Percentiles rank a stretch among this genome's conserved stretches.
phyloP scores from a whole-genome alignment of 495 filamentous ascomycete species.

The Physcia stellaris region DNA sequence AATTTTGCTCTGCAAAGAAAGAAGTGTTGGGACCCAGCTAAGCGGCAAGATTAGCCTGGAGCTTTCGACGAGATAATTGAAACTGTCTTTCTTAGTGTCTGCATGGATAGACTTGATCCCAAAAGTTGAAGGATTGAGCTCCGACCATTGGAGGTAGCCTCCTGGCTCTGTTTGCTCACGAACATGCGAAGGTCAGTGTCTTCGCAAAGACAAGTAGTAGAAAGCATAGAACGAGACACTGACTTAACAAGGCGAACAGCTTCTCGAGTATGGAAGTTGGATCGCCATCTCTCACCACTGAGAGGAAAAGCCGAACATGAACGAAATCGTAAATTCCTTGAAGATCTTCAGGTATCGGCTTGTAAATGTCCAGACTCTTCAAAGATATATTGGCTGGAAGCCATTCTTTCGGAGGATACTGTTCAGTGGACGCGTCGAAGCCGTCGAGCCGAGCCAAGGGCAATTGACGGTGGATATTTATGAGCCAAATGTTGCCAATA shows the following conservation, averaged over 20 bases:
- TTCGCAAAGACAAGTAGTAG: not conserved
- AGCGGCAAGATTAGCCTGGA: too few relatives aligned
- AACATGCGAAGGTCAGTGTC: too few relatives aligned
- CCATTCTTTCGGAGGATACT: not conserved
- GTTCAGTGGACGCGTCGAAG: not conserved
- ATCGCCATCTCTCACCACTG: not conserved
- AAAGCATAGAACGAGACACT: too few relatives aligned
- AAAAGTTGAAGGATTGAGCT: too few relatives aligned
- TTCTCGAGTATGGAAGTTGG: not conserved
- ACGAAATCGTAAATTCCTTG: not conserved
- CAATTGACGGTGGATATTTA: not conserved
- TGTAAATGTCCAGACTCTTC: not conserved
- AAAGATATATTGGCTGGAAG: constrained; percentile 2
- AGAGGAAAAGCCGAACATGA: not conserved
- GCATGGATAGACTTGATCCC: too few relatives aligned
- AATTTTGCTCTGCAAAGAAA: too few relatives aligned
- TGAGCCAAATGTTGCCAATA: not conserved
- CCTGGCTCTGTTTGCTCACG: too few relatives aligned
- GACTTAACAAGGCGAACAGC: not conserved
- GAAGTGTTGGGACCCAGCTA: too few relatives aligned
- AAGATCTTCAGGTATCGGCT: not conserved
- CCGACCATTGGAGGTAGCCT: too few relatives aligned
- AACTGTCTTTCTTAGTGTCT: too few relatives aligned
- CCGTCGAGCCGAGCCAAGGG: not conserved
- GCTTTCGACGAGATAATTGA: too few relatives aligned